phyloP scores from a whole-genome alignment of 208 protist species.

The Trypanosoma cruzi region DNA sequence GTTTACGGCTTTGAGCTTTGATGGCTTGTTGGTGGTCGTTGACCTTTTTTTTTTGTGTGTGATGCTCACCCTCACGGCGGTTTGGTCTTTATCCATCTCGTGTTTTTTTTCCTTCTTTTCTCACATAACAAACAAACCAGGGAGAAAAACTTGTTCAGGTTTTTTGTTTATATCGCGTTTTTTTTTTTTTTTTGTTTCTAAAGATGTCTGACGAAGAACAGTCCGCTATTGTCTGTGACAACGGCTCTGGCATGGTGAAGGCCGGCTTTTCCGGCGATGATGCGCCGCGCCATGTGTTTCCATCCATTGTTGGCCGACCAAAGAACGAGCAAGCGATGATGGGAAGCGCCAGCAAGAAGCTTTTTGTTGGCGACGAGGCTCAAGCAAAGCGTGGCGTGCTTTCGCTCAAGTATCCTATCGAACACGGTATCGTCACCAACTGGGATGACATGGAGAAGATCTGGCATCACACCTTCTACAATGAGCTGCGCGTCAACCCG shows the following conservation, averaged over 20 bases:
- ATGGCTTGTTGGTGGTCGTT: too few relatives aligned
- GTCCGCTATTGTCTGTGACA: constrained; percentile 83
- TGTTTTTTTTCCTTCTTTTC: constrained; percentile 11
- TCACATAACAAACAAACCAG: background rate
- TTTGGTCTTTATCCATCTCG: too few relatives aligned
- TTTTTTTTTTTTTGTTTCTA: constrained; percentile 5
- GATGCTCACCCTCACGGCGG: too few relatives aligned
- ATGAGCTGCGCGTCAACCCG: constrained; percentile 97
- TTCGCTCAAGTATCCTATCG: constrained; percentile 94
- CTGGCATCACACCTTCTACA: constrained; percentile 99
- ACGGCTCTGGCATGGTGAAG: constrained; percentile 93
- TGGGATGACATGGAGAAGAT: constrained; percentile 99
- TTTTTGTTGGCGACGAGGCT: constrained; percentile 95
- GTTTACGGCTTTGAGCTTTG: too few relatives aligned
- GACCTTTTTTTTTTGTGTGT: too few relatives aligned
- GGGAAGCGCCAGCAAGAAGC: constrained; percentile 95
- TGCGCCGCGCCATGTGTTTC: constrained; percentile 96
- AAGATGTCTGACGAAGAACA: constrained; percentile 76
- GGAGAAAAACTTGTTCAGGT: background rate
- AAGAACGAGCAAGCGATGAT: constrained; percentile 95
- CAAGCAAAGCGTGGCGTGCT: constrained; percentile 95
- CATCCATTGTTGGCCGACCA: constrained; percentile 96
- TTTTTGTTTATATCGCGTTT: constrained; percentile 1
- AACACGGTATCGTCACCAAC: constrained; percentile 97
- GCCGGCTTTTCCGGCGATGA: constrained; percentile 97